Base-by-base conservation (phyloP, 495 filamentous ascomycete species). In the Aspergillus panamensis region DNA sequence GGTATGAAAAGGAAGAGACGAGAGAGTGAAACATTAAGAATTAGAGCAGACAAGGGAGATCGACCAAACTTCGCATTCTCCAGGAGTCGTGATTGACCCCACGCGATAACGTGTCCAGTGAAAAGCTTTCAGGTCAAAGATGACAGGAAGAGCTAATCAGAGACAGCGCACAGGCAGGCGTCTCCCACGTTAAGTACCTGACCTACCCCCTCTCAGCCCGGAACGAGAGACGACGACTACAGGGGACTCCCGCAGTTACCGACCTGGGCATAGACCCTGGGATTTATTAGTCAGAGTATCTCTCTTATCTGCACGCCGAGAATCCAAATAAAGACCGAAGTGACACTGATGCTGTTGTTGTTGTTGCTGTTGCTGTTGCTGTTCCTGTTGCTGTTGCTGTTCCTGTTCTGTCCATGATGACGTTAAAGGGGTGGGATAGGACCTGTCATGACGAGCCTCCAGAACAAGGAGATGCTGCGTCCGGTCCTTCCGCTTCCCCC, bases 61-160 rank as follows among this genome's bases (percentile, higher is more conserved):
- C 53, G 43, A 56, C 53, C 29, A 43, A 33, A 48, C 16, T 21
- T 37, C 43, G 9, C 42, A 21, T 45, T 45, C 42, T 20, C 19
- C 42, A 45, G 17, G 4, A 40, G 13, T 16, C 16, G 16, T 45
- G 19, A 17, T 45, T 19, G 29, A 54, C 59, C 59, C 59, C 59
- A 61, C 59, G 54, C 49, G 59, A 49, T 49, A 49, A 49, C 47
- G 47, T 49, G 47, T 49, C 47, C 47, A 49, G 42, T n/a, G n/a
- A 45, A 45, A 45, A 45, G 19, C 16, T 21, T 45, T 45, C 35
- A 39, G 35, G 35, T 45, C 37, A 40, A 40, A 40, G 13, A 14
- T 45, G 42, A 45, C 42, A 45, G 42, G 42, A 45, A 45, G 42
- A 45, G 42, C 42, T 45, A 45, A 45, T 45, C 42, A 45, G 42